Evolutionary conservation across 108 stramenopile species (phyloP), one percentile per base, ranked within the genome.

Genomic region (Fragilaria crotonensis): DNA sequence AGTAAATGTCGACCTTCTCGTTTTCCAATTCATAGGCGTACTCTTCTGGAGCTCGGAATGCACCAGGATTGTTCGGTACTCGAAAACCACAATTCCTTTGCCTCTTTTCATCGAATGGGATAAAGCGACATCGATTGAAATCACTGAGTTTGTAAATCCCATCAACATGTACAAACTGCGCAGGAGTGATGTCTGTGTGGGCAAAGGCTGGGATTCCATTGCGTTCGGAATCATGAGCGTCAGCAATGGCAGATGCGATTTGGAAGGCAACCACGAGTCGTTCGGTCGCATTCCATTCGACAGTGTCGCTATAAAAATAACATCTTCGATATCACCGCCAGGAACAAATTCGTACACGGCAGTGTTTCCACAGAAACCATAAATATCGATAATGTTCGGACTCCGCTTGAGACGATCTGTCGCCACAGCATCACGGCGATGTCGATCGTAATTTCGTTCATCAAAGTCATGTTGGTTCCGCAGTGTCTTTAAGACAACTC

Each of bases 381-480:
- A 89, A 11, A 93, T 81, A 52, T 93, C 61, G 58, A 89, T 70
- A 31, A 89, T 77, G 25, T 69, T 77, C 22, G 73, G 71, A 36
- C 70, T 71, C 26, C 75, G 60, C 17, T 81, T 77, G 46, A 89
- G 54, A n/a, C 85, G 76, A 45, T 93, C 91, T 81, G 84, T 85
- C 0, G 84, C 68, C 20, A 93, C 56, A 20, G 85, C 85, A 63
- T 93, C 91, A 18, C 77, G 68, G 30, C 82, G 62, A 57, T 84
- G 78, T 32, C 85, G 66, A 62, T 86, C 81, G 30, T 63, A 78
- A 59, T 88, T 84, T 1, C 75, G 69, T 28, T 31, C 55, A 0
- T 52, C 44, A 51, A 56, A 79, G 5, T 77, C 67, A 41, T 80
- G 80, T 9, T 67, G 48, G 41, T 71, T 71, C 46, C 78, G 56